These are phyloP conservation scores for Pestalotiopsis sp. DNA, from an alignment of 2,329 filamentous ascomycete species.

Conservation along the genomic window DNA sequence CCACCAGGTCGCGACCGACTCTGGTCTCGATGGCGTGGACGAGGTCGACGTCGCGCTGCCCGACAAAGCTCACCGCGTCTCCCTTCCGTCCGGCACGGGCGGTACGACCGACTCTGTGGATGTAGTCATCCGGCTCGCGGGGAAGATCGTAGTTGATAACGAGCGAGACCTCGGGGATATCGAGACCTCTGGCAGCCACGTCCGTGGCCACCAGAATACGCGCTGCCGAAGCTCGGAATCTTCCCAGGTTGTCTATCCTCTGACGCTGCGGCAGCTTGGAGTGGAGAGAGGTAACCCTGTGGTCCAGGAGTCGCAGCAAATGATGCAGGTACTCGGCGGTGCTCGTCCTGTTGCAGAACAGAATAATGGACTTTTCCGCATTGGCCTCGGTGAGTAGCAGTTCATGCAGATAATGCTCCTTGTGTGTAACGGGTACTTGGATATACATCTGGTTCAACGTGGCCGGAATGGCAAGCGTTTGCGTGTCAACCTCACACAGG, in stretches of 20 bases:
- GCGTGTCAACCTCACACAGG: constrained; percentile 84
- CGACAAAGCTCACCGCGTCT: constrained; percentile 84
- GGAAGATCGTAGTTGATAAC: constrained; percentile 97
- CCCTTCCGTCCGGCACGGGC: constrained; percentile 87
- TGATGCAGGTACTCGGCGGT: constrained; percentile 91
- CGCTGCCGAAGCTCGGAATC: constrained; percentile 88
- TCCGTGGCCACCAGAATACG: constrained; percentile 93
- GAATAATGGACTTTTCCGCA: constrained; percentile 75
- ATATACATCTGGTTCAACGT: constrained; percentile 85
- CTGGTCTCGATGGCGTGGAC: constrained; percentile 88
- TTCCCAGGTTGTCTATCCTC: constrained; percentile 82
- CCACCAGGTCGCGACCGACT: constrained; percentile 78
- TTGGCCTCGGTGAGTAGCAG: constrained; percentile 82
- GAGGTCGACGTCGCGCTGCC: constrained; percentile 89
- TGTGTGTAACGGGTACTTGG: constrained; percentile 74
- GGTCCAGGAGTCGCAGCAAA: constrained; percentile 79
- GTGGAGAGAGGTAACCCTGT: constrained; percentile 90
- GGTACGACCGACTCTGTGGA: constrained; percentile 93
- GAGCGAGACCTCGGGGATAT: constrained; percentile 88
- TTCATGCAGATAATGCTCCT: constrained; percentile 91
- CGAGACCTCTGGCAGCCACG: constrained; percentile 89
- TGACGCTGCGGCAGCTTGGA: constrained; percentile 84
- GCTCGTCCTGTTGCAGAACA: constrained; percentile 91
- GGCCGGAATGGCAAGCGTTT: constrained; percentile 74
- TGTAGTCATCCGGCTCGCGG: constrained; percentile 95